phyloP scores from a whole-genome alignment of 2,329 filamentous ascomycete species.

The Fusarium liriodendri region DNA sequence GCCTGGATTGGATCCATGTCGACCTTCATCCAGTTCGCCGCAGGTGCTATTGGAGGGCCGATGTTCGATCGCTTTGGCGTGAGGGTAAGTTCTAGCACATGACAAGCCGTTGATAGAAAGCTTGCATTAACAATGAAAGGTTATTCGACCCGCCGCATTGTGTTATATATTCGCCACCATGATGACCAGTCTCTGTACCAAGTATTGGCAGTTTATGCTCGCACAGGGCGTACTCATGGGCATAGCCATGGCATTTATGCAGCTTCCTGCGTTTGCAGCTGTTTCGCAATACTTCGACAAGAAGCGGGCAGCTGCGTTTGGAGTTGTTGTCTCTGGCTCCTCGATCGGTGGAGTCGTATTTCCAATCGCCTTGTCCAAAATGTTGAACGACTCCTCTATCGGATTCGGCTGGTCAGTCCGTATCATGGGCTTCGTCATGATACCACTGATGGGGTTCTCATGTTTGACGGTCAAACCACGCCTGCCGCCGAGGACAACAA shows the following conservation, averaged over 20 bases:
- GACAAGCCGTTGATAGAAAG: neutral
- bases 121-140: neutral
- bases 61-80: constrained; percentile 37
- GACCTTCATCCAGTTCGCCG: constrained; percentile 50
- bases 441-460: constrained; percentile 56
- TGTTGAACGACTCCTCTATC: constrained; percentile 57
- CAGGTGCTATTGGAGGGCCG: constrained; percentile 36
- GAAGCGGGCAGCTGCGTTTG: constrained; percentile 59
- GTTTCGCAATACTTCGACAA: constrained; percentile 61
- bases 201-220: constrained; percentile 65
- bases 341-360: constrained; percentile 65
- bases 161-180: constrained; percentile 31
- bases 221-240: constrained; percentile 60
- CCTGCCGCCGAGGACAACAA: constrained; percentile 48
- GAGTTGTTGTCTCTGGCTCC: constrained; percentile 58
- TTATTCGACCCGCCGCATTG: constrained; percentile 27
- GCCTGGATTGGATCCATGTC: constrained; percentile 57
- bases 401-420: constrained; percentile 65
- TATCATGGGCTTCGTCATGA: constrained; percentile 62
- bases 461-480: constrained; percentile 47
- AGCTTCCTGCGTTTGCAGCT: constrained; percentile 57
- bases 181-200: constrained; percentile 47
- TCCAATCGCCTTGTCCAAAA: constrained; percentile 58
- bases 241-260: constrained; percentile 52
- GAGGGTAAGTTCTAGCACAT: constrained; percentile 3